Evolutionary conservation across 2,329 filamentous ascomycete species (phyloP), one percentile per base, ranked within the genome.

Genomic region (Cadophora sp.): DNA sequence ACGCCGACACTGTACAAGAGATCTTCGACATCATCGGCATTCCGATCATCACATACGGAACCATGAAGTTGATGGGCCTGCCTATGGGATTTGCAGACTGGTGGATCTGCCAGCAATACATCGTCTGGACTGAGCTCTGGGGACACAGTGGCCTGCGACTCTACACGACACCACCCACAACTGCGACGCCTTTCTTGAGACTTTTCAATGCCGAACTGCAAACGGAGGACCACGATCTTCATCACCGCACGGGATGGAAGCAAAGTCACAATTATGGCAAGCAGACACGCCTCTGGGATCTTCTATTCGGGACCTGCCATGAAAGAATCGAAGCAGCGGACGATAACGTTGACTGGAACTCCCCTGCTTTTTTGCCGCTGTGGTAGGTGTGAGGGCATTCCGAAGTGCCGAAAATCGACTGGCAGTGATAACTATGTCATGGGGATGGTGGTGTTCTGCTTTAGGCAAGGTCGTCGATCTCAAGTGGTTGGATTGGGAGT

Each of bases 11-110:
- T 7, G 27, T 36, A n/a, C 50, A 55, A 11, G 50, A 55, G 30
- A 27, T 55, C 9, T 55, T 55, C 50, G 50, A 55, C 50, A 55
- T 55, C 9, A 36, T 55, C 27, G 50, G 50, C 30, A 55, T 55
- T 8, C 50, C 50, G 3, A 55, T 55, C 4, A 55, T 55, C 50
- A 55, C 50, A 9, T 55, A 55, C 27, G 50, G 50, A 9, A 55
- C 50, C 14, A 55, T 55, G 50, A 33, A 20, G 16, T 20, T 55
- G 27, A 55, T 55, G 27, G 50, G 50, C 14, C 8, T 55, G 18
- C 50, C 50, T n/a, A 55, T 55, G 50, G 50, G 50, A 14, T 55
- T 55, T 8, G 27, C 50, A 9, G 50, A 55, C 18, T 55, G 50
- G 50, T 55, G 50, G 50, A 55, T 55, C 24, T 55, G 50, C 30